These are phyloP conservation scores for Erodium maritimum DNA, from an alignment of 345 rosid species.

Conservation along the genomic window DNA sequence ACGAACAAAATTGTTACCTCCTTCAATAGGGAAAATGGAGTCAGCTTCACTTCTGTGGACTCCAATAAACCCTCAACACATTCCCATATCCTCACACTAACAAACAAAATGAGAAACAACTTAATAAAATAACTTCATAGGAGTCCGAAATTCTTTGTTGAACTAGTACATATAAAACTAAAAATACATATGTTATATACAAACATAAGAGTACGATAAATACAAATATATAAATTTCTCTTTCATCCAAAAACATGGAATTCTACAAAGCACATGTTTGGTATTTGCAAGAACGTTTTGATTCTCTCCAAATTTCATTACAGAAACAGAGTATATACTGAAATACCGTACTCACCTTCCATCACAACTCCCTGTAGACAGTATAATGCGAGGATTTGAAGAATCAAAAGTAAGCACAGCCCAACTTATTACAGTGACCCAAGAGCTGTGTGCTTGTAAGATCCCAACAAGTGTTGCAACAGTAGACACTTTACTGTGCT, in stretches of 20 bases:
- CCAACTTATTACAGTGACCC: constrained; percentile 70
- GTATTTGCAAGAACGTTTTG: too few relatives aligned
- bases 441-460: constrained; percentile 65
- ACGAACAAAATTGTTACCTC: constrained; percentile 33
- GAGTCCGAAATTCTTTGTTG: not conserved
- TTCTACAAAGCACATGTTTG: too few relatives aligned
- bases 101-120: constrained; percentile 14
- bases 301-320: too few relatives aligned
- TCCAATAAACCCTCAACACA: constrained; percentile 35
- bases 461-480: constrained; percentile 35
- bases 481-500: constrained; percentile 27
- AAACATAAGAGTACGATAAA: too few relatives aligned
- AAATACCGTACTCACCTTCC: too few relatives aligned
- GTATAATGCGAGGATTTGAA: constrained; percentile 38
- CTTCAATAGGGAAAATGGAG: constrained; percentile 45
- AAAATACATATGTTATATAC: too few relatives aligned
- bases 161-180: too few relatives aligned
- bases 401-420: constrained; percentile 34
- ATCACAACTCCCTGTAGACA: constrained; percentile 80
- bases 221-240: too few relatives aligned
- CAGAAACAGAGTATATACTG: too few relatives aligned
- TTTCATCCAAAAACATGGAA: too few relatives aligned
- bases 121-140: not conserved
- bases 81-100: constrained; percentile 72
- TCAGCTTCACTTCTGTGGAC: constrained; percentile 27